Evolutionary conservation across 2,329 filamentous ascomycete species (phyloP).

Genomic region (Aaosphaeria arxii): DNA sequence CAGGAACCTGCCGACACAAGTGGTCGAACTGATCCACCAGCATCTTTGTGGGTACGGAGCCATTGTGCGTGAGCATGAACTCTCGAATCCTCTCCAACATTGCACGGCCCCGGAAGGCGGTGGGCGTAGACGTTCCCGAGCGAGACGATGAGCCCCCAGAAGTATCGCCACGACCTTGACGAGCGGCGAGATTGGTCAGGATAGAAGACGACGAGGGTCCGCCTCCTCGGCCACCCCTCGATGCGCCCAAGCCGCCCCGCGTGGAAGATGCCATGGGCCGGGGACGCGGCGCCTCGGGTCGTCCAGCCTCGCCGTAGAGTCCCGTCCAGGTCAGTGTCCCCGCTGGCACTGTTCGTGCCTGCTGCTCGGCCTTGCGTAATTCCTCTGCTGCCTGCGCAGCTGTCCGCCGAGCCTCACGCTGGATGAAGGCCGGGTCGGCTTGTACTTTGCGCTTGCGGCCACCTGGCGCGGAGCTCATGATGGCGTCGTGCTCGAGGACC

Average conservation of each 20-base stretch:
- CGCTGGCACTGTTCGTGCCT: conserved; percentile 69
- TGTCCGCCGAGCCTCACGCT: conserved; percentile 75
- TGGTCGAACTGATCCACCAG: conserved; percentile 87
- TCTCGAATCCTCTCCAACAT: conserved; percentile 62
- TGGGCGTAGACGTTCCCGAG: conserved; percentile 4
- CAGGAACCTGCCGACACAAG: conserved; percentile 66
- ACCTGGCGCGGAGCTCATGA: conserved; percentile 53
- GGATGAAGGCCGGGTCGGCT: conserved; percentile 75
- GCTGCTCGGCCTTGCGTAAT: conserved; percentile 69
- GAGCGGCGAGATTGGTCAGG: conserved; percentile 42
- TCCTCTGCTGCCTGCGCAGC: conserved; percentile 75
- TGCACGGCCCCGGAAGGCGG: conserved; percentile 35
- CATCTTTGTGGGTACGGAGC: conserved; percentile 76
- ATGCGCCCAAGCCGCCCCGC: conserved; percentile 37
- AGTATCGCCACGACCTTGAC: conserved; percentile 31
- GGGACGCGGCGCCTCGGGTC: conserved; percentile 45
- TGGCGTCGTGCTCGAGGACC: conserved; percentile 90
- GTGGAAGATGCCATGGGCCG: conserved; percentile 34
- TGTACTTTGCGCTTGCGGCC: conserved; percentile 62
- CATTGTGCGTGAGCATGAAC: conserved; percentile 75
- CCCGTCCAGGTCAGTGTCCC: conserved; percentile 95
- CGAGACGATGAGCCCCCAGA: neutral
- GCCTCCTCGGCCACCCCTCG: conserved; percentile 29
- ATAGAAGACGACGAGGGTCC: conserved; percentile 41
- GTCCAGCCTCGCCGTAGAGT: conserved; percentile 72